phyloP scores from a whole-genome alignment of 192 early-diverging fungal genomes.

The Hyaloraphidium curvatum region DNA sequence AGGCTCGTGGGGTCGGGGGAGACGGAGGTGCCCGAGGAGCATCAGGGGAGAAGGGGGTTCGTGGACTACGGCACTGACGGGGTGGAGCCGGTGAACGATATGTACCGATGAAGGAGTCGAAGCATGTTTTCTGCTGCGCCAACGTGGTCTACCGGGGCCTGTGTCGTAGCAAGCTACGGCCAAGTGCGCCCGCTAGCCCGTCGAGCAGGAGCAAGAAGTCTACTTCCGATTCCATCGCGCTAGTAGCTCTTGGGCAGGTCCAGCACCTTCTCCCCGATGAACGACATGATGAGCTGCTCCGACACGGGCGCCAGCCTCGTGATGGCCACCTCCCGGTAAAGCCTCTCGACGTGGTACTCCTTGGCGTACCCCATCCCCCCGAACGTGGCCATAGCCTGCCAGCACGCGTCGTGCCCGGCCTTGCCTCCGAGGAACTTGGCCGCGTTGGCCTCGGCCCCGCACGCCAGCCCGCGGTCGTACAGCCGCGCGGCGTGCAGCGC shows the following conservation, averaged over 20 bases:
- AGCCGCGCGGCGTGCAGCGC: background rate
- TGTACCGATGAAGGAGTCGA: no score
- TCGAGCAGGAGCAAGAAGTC: no score
- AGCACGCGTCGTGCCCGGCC: background rate
- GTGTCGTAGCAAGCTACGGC: no score
- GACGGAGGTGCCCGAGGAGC: no score
- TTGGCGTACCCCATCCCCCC: background rate
- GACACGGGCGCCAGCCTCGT: background rate
- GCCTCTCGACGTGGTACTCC: background rate
- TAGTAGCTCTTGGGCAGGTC: background rate
- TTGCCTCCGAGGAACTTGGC: background rate
- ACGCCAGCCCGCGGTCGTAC: background rate
- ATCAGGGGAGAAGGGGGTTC: no score
- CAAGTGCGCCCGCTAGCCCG: no score
- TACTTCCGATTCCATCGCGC: no score
- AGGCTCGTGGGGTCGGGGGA: no score
- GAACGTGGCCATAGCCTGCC: background rate
- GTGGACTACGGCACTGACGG: no score
- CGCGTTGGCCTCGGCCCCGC: background rate
- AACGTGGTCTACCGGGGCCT: no score
- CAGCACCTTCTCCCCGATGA: background rate
- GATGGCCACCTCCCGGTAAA: background rate
- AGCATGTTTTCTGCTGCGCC: no score
- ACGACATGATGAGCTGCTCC: background rate
- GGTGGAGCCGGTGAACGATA: no score